Percentiles rank a stretch among this genome's conserved stretches.
Evolutionary conservation across 192 early-diverging fungal genomes (phyloP).

Genomic region (Linnemannia elongata): DNA sequence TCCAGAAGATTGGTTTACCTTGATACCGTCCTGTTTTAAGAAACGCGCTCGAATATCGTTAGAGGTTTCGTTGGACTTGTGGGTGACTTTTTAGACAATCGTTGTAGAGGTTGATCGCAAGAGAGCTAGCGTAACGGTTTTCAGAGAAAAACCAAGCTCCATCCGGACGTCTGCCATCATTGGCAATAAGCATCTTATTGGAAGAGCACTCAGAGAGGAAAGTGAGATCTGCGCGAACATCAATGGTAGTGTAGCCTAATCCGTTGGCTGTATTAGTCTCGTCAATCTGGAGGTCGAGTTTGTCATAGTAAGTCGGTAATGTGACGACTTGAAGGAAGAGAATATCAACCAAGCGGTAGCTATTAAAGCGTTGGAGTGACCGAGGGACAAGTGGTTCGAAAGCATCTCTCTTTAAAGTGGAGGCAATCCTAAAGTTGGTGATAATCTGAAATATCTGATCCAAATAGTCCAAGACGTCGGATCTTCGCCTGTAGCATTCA

Average conservation of each 20-base stretch:
- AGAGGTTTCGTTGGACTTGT: constrained; percentile 19
- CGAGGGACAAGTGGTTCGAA: no score
- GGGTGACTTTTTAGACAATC: background rate
- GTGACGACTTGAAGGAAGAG: no score
- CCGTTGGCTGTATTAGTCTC: no score
- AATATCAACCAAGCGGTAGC: no score
- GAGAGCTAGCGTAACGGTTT: constrained; percentile 27
- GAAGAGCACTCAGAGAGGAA: constrained; percentile 37
- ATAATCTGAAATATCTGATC: constrained; percentile 28
- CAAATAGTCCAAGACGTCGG: constrained; percentile 22
- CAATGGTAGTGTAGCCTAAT: background rate
- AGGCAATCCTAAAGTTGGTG: no score
- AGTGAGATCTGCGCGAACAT: constrained; percentile 6
- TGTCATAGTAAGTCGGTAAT: no score
- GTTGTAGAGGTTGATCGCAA: constrained; percentile 35
- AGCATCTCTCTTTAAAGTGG: no score
- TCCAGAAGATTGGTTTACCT: background rate
- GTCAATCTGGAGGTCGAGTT: no score
- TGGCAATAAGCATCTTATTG: constrained; percentile 19
- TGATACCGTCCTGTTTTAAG: constrained; percentile 15
- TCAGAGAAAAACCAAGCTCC: constrained; percentile 28
- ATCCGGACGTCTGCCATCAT: constrained; percentile 27
- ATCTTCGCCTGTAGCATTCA: constrained; percentile 15
- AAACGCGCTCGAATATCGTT: constrained; percentile 34
- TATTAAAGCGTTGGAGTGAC: no score